Percentiles rank a stretch among this genome's conserved stretches.
These are phyloP conservation scores for Celoporthe dispersa DNA, from an alignment of 2,329 filamentous ascomycete species.

Conservation along the genomic window DNA sequence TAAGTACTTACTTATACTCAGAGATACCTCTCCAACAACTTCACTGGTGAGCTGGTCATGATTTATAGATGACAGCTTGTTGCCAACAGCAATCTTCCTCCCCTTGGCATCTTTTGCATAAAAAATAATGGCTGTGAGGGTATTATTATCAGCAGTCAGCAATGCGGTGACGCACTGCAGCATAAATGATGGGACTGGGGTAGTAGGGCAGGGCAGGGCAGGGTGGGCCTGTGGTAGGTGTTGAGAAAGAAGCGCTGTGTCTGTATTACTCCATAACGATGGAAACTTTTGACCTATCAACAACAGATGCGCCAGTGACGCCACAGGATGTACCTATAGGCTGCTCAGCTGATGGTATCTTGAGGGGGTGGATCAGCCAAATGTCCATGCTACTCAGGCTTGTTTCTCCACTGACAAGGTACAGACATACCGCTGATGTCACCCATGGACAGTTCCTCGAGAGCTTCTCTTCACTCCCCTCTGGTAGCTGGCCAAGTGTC, in stretches of 20 bases:
- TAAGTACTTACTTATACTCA: background rate
- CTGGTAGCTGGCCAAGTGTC: background rate
- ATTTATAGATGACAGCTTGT: background rate
- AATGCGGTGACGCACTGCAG: background rate
- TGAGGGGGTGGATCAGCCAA: no score
- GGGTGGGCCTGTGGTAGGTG: background rate
- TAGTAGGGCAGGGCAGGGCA: background rate
- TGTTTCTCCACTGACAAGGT: background rate
- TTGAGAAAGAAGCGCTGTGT: background rate
- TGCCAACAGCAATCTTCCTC: background rate
- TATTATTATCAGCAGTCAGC: background rate
- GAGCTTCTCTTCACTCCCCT: background rate
- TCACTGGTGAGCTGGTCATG: background rate
- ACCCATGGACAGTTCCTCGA: background rate
- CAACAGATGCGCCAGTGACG: background rate
- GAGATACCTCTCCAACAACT: background rate
- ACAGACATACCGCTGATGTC: background rate
- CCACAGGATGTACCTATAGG: background rate
- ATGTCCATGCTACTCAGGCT: background rate
- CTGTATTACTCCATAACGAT: background rate
- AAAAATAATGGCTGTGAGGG: background rate
- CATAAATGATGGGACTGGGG: background rate
- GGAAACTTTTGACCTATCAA: background rate
- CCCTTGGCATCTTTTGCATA: background rate
- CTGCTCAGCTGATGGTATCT: background rate